Base-by-base conservation (phyloP, 805 yeast species). In the Metschnikowia matae region DNA sequence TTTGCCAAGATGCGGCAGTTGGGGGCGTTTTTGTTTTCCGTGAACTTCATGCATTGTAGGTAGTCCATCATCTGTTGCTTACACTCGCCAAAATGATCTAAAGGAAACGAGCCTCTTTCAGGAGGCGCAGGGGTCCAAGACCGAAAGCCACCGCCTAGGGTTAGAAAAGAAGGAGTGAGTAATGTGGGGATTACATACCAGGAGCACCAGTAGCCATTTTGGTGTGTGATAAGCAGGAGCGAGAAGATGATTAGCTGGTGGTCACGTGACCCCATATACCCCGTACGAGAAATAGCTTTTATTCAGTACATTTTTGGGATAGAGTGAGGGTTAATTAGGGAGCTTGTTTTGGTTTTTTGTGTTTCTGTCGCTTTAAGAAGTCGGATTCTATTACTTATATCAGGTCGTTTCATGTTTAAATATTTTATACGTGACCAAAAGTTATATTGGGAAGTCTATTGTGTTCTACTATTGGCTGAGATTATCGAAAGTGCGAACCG, bases 51-150 rank as follows among this genome's bases (percentile, higher is more conserved):
- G 69, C 99, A 92, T 43, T 81, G 71, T 54, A 92, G 71, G 64
- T 92, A 92, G 43, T 79, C 80, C 40, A 76, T 64, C 94, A 91
- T 94, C 51, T 82, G 79, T 20, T 75, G 74, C 20, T 83, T 81
- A 63, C 98, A 92, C 56, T 94, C 98, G 6, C 84, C 85, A 53
- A 68, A 73, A 62, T 92, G 99, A 62, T 92, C 99, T 41, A 92
- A 72, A 0, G 98, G 99, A 67, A 92, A 92, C 0, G 98, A 89
- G 0, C 99, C 99, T 57, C 97, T 74, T 57, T 92, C 96, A 2
- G 99, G 99, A 20, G 99, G 96, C 0, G 92, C 85, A 8, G 97
- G 96, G 13, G 82, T 74, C 74, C 85, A 77, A 31, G 60, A 44
- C 39, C 61, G 48, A 32, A 58, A 58, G 39, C 55, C 53, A 7